These are phyloP conservation scores for Rauvolfia tetraphylla DNA, from an alignment of 257 asterid species.

Conservation along the genomic window DNA sequence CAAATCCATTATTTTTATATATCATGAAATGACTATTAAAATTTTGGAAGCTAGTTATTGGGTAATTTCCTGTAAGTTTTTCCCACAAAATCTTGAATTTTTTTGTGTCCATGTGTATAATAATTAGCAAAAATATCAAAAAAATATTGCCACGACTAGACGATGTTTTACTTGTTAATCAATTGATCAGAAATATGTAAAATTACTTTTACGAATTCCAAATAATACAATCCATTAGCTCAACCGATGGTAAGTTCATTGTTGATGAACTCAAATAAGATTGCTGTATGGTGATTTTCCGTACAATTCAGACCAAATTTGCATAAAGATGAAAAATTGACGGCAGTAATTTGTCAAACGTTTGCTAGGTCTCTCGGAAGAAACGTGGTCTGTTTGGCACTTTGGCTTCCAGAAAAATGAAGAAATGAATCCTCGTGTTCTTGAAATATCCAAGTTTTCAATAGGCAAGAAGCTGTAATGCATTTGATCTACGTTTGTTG, in stretches of 20 bases:
- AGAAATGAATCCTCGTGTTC: neutral
- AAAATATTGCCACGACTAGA: neutral
- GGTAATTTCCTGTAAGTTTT: too few relatives aligned
- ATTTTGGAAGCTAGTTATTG: neutral
- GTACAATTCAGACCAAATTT: too few relatives aligned
- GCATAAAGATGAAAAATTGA: too few relatives aligned
- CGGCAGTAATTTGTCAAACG: neutral
- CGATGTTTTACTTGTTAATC: neutral
- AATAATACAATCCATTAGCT: neutral
- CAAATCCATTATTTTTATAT: too few relatives aligned
- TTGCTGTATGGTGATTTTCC: too few relatives aligned
- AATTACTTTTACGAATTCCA: neutral
- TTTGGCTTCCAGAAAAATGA: neutral
- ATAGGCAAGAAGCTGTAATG: constrained; percentile 9
- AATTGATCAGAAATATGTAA: neutral
- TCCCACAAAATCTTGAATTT: too few relatives aligned
- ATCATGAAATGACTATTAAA: neutral
- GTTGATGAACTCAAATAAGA: too few relatives aligned
- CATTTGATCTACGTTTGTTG: neutral
- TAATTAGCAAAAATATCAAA: too few relatives aligned
- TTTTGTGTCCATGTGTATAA: too few relatives aligned
- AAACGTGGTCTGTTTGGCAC: neutral
- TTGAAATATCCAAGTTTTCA: neutral
- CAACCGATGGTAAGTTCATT: neutral
- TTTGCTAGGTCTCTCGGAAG: constrained; percentile 3